Percentiles rank a stretch among this genome's conserved stretches.
Conservation (phyloP, 2,329 filamentous ascomycete genomes). For the Talaromyces sp. region DNA sequence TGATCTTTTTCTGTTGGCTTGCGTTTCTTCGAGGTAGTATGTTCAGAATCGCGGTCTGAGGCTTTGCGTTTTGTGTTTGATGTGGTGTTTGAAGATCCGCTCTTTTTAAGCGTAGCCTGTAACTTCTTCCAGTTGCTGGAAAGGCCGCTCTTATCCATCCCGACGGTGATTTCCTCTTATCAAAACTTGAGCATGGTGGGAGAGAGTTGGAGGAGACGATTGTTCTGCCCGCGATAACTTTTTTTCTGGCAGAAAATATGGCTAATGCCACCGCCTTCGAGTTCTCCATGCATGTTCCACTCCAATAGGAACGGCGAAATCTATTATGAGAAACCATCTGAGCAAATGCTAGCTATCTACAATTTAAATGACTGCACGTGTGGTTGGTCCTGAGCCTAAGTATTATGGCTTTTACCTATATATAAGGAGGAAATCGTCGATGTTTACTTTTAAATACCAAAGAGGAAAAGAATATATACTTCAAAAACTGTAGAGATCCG, state of each 20-base stretch:
- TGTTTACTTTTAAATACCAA: no score
- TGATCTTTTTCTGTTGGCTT: conserved; percentile 32
- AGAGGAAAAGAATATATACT: no score
- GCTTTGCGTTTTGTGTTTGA: conserved; percentile 37
- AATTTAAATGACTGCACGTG: no score
- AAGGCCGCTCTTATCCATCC: conserved; percentile 48
- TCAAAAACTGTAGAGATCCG: no score
- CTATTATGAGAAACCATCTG: no score
- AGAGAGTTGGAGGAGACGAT: conserved; percentile 4
- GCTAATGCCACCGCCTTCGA: conserved; percentile 5
- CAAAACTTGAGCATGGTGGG: conserved; percentile 27
- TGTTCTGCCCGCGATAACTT: neutral
- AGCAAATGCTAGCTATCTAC: no score
- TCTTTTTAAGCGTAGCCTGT: conserved; percentile 47
- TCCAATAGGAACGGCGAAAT: no score
- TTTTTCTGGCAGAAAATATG: conserved; percentile 7
- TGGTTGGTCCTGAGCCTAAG: no score
- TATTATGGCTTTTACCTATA: no score
- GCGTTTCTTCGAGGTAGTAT: conserved; percentile 38
- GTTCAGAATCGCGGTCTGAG: conserved; percentile 33
- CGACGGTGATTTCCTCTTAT: conserved; percentile 16
- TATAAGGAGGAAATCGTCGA: no score
- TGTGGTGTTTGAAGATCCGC: conserved; percentile 23
- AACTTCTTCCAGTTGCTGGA: conserved; percentile 57
- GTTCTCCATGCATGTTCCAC: no score